These are phyloP conservation scores for Cyberlindnera mrakii DNA, from an alignment of 805 yeast species.

Conservation along the genomic window DNA sequence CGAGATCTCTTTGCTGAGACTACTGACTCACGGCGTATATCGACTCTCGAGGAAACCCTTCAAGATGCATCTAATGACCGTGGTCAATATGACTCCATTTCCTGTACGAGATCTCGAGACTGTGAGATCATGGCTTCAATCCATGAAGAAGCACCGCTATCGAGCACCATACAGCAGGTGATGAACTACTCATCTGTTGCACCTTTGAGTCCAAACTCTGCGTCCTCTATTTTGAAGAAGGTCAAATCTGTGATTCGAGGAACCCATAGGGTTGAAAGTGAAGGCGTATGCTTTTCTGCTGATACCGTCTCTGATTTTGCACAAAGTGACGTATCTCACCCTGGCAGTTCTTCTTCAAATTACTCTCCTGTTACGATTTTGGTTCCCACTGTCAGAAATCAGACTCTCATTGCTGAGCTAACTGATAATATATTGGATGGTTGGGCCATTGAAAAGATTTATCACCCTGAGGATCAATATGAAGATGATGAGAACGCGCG, in stretches of 20 bases:
- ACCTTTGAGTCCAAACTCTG: background rate
- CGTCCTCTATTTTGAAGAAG: background rate
- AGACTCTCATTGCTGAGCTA: constrained; percentile 4
- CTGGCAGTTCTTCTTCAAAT: background rate
- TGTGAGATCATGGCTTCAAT: background rate
- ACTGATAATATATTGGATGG: constrained; percentile 4
- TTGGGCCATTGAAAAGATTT: constrained; percentile 2
- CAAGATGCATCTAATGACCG: too few species aligned
- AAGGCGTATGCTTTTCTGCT: background rate
- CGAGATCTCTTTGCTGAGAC: too few species aligned
- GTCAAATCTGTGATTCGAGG: constrained; percentile 1
- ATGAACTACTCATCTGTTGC: background rate
- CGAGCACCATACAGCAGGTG: background rate
- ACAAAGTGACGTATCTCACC: too few species aligned
- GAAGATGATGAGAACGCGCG: constrained; percentile 3
- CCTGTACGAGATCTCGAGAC: too few species aligned
- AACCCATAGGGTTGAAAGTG: background rate
- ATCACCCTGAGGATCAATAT: constrained; percentile 1
- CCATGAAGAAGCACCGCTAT: background rate
- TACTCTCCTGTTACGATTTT: constrained; percentile 8
- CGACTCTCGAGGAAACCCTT: too few species aligned
- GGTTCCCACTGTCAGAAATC: constrained; percentile 8
- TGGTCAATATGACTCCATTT: too few species aligned
- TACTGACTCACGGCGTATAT: too few species aligned
- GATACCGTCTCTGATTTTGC: background rate